Evolutionary conservation across 371 early-diverging fungal species (phyloP), one percentile per base, ranked within the genome.

Genomic region (Batrachochytrium dendrobatidis): DNA sequence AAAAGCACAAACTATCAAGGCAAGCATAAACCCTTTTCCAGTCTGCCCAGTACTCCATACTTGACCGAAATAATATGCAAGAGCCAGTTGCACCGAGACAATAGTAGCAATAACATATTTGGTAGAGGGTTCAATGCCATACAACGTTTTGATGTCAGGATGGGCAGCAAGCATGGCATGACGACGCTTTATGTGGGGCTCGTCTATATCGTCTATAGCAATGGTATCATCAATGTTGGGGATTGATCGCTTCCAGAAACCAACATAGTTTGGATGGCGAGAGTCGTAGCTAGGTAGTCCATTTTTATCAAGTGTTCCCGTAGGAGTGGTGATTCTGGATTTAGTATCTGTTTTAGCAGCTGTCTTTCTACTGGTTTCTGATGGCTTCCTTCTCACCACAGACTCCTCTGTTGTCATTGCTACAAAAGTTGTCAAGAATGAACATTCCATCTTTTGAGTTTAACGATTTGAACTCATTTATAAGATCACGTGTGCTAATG

Each of bases 151-250:
- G 51, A 96, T 86, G 61, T 94, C 87, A n/a, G 97, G 96, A 67
- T 95, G 82, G 64, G 84, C 79, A 39, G 80, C 70, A 53, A 97
- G 79, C 64, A 97, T 94, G 58, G 88, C 85, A 33, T 81, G 77
- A 74, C 90, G 88, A 53, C 96, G 85, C 73, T 91, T 90, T 62
- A 87, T 75, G 75, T 97, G 98, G 34, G 98, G 98, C 71, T 97
- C 96, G 70, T 96, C 97, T 75, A 85, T 72, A 69, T 88, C 81
- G 69, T 93, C 94, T 56, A 76, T 83, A 50, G 91, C 87, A 61
- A 92, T 81, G 58, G 81, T 83, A 50, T 88, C 78, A 61, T 92
- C 83, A 15, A 73, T 62, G 22, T 77, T 73, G 12, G 93, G 92
- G 54, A 90, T 80, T 0, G 92, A 89, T 32, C 86, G 83, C 61